phyloP scores from a whole-genome alignment of 768 basidiomycete genomes.

The Psilocybe cyanescens region DNA sequence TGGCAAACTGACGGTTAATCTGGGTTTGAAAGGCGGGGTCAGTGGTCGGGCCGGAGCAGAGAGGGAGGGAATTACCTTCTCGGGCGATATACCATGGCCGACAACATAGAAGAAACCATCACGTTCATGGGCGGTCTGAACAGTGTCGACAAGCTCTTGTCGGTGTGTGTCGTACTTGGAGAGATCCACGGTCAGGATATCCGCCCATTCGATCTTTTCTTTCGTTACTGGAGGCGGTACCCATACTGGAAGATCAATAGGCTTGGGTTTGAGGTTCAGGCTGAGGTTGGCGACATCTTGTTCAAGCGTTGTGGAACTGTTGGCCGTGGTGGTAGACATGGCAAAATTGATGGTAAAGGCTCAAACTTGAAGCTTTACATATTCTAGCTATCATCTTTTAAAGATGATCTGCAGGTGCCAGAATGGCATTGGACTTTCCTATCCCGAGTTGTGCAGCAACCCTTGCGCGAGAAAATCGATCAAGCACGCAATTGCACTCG shows the following conservation, averaged over 20 bases:
- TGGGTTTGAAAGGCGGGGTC: conserved; percentile 3
- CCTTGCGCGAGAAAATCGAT: conserved; percentile 3
- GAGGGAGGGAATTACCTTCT: conserved; percentile 21
- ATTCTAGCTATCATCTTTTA: neutral
- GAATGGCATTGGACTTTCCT: neutral
- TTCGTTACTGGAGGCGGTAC: conserved; percentile 23
- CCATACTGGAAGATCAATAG: conserved; percentile 25
- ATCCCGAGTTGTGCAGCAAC: too few relatives aligned
- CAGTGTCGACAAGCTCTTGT: conserved; percentile 29
- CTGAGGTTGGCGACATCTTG: neutral
- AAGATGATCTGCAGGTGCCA: neutral
- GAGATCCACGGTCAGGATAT: conserved; percentile 40
- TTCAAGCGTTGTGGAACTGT: neutral
- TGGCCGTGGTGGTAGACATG: neutral
- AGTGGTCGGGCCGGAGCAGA: neutral
- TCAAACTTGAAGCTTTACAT: neutral
- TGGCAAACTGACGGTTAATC: conserved; percentile 34
- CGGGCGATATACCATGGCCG: conserved; percentile 31
- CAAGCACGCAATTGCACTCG: conserved; percentile 10
- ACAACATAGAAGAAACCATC: conserved; percentile 41
- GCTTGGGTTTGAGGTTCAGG: neutral
- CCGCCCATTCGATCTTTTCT: conserved; percentile 34
- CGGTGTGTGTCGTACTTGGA: conserved; percentile 31
- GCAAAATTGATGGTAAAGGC: neutral
- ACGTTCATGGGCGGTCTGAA: conserved; percentile 32